Evolutionary conservation across 1,284 basidiomycete genomes (phyloP).

Genomic region (Tetrapyrgos nigripes): DNA sequence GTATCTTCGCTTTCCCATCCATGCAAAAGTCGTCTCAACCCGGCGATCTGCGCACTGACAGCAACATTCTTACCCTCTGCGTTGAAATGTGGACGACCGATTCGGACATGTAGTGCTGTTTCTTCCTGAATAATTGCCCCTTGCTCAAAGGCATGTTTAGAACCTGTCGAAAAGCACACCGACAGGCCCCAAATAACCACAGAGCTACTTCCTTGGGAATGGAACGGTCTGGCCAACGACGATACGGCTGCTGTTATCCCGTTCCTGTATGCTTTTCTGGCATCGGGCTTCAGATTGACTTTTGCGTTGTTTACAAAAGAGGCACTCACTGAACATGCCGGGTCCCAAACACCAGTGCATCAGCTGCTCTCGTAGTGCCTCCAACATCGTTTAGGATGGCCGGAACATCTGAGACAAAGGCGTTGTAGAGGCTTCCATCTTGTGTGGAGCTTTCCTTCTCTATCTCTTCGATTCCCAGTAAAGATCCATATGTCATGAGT

Average conservation of each 20-base stretch:
- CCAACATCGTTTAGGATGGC: conserved; percentile 57
- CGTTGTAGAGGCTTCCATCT: conserved; percentile 65
- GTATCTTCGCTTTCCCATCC: conserved; percentile 53
- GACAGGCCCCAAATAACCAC: conserved; percentile 71
- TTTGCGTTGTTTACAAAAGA: conserved; percentile 24
- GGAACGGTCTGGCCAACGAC: conserved; percentile 54
- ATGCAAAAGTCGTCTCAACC: conserved; percentile 63
- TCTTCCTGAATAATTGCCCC: conserved; percentile 75
- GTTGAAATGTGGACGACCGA: conserved; percentile 37
- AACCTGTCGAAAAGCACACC: conserved; percentile 67
- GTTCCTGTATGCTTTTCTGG: conserved; percentile 66
- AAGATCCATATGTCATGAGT: conserved; percentile 65
- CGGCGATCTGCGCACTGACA: conserved; percentile 77
- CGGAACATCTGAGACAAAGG: conserved; percentile 52
- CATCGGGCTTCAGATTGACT: conserved; percentile 14
- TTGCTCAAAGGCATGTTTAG: conserved; percentile 64
- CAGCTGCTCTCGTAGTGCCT: conserved; percentile 66
- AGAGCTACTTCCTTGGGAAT: conserved; percentile 21
- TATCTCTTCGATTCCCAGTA: conserved; percentile 72
- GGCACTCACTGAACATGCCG: conserved; percentile 71
- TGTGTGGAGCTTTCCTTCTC: conserved; percentile 68
- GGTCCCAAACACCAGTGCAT: conserved; percentile 75
- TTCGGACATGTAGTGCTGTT: conserved; percentile 74
- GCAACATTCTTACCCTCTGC: conserved; percentile 40
- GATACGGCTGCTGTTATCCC: conserved; percentile 66